These are phyloP conservation scores for Fraxinus latifolia DNA, from an alignment of 305 asterid genomes.

Conservation along the genomic window DNA sequence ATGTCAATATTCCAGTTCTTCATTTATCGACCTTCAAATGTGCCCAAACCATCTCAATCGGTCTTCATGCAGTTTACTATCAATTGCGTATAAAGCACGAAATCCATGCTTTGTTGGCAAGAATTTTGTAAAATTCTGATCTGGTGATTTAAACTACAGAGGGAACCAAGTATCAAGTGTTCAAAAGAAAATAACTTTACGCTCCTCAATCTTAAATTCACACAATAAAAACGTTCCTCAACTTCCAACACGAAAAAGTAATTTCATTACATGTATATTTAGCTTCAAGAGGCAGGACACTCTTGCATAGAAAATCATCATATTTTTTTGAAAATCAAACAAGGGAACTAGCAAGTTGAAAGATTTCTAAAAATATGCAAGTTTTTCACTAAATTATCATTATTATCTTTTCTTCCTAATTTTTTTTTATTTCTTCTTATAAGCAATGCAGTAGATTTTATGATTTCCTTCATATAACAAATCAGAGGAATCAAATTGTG, in stretches of 20 bases:
- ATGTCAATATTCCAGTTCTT: neutral
- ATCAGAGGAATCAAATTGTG: conserved; percentile 9
- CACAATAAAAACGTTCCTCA: neutral
- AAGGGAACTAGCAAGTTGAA: neutral
- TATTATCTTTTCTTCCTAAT: neutral
- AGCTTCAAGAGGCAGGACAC: conserved; percentile 10
- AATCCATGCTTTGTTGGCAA: neutral
- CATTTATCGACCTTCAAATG: neutral
- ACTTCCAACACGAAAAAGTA: neutral
- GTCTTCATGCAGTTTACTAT: neutral
- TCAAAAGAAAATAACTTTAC: neutral
- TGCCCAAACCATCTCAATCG: neutral
- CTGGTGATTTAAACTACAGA: neutral
- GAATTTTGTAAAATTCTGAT: neutral
- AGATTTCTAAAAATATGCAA: neutral
- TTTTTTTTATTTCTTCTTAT: neutral
- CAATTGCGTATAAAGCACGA: neutral
- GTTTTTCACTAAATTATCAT: neutral
- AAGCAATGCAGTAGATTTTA: neutral
- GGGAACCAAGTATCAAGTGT: conserved; percentile 7
- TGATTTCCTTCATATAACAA: neutral
- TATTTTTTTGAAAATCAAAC: neutral
- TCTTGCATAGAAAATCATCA: neutral
- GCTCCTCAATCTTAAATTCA: neutral
- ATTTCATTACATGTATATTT: neutral